phyloP scores from a whole-genome alignment of 192 early-diverging fungal species.

The Coemansia sp. region DNA sequence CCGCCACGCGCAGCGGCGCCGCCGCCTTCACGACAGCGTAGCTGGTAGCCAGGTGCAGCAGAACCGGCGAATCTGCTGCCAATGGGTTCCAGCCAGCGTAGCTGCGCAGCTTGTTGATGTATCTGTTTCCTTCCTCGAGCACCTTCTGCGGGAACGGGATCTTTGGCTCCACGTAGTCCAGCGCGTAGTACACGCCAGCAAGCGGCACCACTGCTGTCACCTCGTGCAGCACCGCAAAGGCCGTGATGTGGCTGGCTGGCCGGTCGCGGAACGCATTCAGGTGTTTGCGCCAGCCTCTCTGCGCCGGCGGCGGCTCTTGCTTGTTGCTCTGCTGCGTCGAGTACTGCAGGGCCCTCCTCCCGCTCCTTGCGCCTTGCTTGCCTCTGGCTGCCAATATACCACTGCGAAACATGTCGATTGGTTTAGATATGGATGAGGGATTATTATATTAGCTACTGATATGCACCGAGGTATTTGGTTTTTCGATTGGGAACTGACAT shows the following conservation, averaged over 20 bases:
- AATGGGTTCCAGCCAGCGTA: slow-evolving; percentile 50
- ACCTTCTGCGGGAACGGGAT: slow-evolving; percentile 68
- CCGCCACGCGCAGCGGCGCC: slow-evolving; percentile 32
- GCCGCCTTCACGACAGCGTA: slow-evolving; percentile 83
- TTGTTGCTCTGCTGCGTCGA: background rate
- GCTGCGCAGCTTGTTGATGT: slow-evolving; percentile 59
- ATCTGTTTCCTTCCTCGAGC: slow-evolving; percentile 59
- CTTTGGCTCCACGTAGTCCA: slow-evolving; percentile 56
- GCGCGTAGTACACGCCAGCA: slow-evolving; percentile 67
- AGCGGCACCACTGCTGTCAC: slow-evolving; percentile 83
- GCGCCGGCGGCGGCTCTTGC: background rate
- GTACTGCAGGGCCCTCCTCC: background rate
- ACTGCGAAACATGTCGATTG: background rate
- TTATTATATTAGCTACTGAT: too few relatives aligned
- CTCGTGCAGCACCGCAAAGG: slow-evolving; percentile 86
- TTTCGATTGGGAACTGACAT: too few relatives aligned
- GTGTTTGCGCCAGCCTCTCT: slow-evolving; percentile 25
- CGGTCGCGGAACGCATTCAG: slow-evolving; percentile 61
- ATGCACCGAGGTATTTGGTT: too few relatives aligned
- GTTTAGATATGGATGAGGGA: too few relatives aligned
- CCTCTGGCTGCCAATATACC: background rate
- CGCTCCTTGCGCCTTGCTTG: background rate
- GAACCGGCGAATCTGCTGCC: slow-evolving; percentile 48
- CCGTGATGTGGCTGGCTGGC: slow-evolving; percentile 65
- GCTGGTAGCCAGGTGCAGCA: slow-evolving; percentile 73